These are phyloP conservation scores for Pyrus betulifolia DNA, from an alignment of 306 rosid species.

Conservation along the genomic window DNA sequence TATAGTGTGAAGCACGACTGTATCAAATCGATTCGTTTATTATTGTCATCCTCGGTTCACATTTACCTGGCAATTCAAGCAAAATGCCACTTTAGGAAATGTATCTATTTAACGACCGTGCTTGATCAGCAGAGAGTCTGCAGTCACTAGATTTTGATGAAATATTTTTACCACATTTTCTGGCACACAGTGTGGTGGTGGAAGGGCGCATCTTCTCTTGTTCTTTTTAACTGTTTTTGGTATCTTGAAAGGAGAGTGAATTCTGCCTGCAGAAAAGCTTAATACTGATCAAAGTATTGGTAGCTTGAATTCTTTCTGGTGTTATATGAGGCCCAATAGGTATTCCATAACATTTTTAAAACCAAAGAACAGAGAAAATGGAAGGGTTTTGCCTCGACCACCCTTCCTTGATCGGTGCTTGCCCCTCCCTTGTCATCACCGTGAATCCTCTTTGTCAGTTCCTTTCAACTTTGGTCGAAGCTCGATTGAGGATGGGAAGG, in stretches of 20 bases:
- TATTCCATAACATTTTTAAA: not conserved
- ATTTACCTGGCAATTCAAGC: constrained; percentile 24
- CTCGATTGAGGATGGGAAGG: not conserved
- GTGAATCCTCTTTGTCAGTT: not conserved
- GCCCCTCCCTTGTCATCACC: not conserved
- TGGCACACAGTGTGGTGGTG: constrained; percentile 15
- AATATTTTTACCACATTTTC: constrained; percentile 17
- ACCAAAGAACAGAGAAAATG: not conserved
- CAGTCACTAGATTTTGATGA: constrained; percentile 20
- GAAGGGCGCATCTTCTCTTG: not conserved
- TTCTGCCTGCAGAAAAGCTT: not conserved
- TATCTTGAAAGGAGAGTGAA: not conserved
- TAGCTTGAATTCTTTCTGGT: not conserved
- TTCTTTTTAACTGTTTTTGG: not conserved
- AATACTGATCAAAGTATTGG: not conserved
- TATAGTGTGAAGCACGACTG: constrained; percentile 34
- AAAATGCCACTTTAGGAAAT: constrained; percentile 23
- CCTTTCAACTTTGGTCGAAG: not conserved
- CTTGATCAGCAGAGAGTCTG: constrained; percentile 17
- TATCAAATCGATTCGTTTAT: constrained; percentile 24
- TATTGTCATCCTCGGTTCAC: constrained; percentile 11
- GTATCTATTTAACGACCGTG: constrained; percentile 17
- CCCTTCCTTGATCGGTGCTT: not conserved
- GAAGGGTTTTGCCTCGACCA: not conserved
- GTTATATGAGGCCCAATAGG: too few species aligned